Evolutionary conservation across 176 grass and related monocot genomes (phyloP).

Genomic region (Rhynchospora tenuis): DNA sequence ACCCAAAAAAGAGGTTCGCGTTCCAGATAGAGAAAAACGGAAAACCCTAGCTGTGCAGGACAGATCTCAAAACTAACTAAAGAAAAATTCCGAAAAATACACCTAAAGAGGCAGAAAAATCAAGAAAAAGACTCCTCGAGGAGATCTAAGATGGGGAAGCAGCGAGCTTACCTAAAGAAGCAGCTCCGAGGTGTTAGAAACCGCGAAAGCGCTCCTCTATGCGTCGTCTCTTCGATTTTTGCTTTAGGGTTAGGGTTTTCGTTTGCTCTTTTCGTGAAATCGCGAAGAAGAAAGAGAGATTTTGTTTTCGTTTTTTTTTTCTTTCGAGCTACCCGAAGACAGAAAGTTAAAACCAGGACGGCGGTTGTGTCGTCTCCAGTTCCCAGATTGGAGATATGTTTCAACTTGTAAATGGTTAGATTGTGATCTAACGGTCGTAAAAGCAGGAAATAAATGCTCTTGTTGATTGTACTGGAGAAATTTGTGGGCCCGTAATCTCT

Average conservation of each 20-base stretch:
- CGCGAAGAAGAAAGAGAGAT: background rate
- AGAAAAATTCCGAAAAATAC: background rate
- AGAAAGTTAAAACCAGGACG: background rate
- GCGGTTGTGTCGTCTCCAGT: background rate
- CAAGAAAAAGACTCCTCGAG: background rate
- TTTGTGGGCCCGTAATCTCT: background rate
- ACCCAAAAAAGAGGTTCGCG: background rate
- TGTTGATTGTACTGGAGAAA: background rate
- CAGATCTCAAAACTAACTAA: background rate
- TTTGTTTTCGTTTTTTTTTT: background rate
- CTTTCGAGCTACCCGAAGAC: background rate
- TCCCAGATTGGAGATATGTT: background rate
- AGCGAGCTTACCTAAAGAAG: background rate
- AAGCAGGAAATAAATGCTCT: background rate
- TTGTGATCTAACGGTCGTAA: background rate
- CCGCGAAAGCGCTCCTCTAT: background rate
- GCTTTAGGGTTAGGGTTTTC: constrained; percentile 13
- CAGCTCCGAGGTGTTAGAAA: background rate
- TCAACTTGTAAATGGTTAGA: background rate
- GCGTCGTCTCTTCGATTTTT: constrained; percentile 3
- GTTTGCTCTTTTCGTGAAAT: constrained; percentile 4
- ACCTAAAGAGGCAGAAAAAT: background rate
- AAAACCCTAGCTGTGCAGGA: background rate
- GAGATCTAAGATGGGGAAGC: background rate
- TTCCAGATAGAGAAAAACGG: background rate